Evolutionary conservation across 129 eudicot genomes (phyloP), one percentile per base, ranked within the genome.

Genomic region (Lactuca sativa): DNA sequence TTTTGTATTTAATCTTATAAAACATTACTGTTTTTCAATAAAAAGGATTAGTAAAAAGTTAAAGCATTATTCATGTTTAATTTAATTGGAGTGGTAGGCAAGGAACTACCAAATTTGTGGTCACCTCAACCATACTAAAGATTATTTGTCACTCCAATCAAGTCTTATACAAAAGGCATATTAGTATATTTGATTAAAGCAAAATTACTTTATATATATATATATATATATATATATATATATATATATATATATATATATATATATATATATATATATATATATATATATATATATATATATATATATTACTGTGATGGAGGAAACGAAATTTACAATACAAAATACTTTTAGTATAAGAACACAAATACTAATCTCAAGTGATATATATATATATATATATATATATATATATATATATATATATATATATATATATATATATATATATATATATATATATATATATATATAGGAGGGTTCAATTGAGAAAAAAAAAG

Each of bases 31-130:
- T 47, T 2, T 11, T 10, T 47, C 10, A 47, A 47, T 1, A 0
- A 47, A 25, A 60, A 40, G 10, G 44, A 9, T 16, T 60, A 21
- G 13, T 56, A 30, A 31, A 71, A 37, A 11, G 52, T 47, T 47
- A 47, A 16, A 72, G 32, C 55, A 62, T 72, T 37, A 52, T 9
- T 72, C 30, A 51, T 62, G 18, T 54, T 6, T 25, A 55, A 64
- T 73, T 40, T 25, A 25, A 25, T 25, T 18, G 56, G 71, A 73
- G 70, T 54, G 71, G 70, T 63, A 53, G 78, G 78, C 56, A 63
- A 73, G 78, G 71, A 73, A 53, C 64, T 63, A 63, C 77, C 64
- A 63, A 73, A 73, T 40, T 21, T 63, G 56, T 63, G 77, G 71
- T 63, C 63, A 63, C 36, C 52, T n/a, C 0, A 3, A 25, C 71